These are phyloP conservation scores for Fulvia fulva DNA, from an alignment of 2,329 filamentous ascomycete genomes.

Conservation along the genomic window DNA sequence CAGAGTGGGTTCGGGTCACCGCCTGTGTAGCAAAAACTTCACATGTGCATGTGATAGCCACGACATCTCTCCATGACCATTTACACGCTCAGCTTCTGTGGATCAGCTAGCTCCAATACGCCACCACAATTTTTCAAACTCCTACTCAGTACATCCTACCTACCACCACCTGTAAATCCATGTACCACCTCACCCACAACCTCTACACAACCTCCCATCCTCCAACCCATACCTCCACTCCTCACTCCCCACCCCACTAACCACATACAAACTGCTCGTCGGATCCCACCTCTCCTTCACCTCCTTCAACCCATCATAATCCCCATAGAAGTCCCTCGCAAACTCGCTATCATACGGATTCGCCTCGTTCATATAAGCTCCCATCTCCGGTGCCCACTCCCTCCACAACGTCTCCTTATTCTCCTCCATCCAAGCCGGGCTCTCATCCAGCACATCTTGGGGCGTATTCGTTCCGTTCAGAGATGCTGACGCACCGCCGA, in stretches of 20 bases:
- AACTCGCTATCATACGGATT: constrained; percentile 40
- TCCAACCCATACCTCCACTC: constrained; percentile 26
- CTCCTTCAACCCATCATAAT: constrained; percentile 33
- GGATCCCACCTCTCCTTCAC: constrained; percentile 46
- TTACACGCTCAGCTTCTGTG: too few species aligned
- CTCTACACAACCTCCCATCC: constrained; percentile 21
- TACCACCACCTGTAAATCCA: too few species aligned
- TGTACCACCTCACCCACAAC: too few species aligned
- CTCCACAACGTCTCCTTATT: constrained; percentile 27
- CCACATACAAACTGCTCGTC: constrained; percentile 22
- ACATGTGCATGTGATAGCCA: too few species aligned
- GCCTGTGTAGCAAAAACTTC: neutral
- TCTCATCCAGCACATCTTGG: constrained; percentile 9
- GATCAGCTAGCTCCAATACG: too few species aligned
- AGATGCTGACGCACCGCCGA: constrained; percentile 21
- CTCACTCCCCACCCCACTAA: constrained; percentile 25
- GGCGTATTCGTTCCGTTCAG: constrained; percentile 8
- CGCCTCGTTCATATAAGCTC: constrained; percentile 43
- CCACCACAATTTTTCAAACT: too few species aligned
- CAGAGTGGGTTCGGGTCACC: neutral
- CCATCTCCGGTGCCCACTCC: constrained; percentile 38
- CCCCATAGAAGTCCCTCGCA: constrained; percentile 42
- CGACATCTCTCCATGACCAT: too few species aligned
- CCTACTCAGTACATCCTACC: too few species aligned
- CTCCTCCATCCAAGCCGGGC: constrained; percentile 19